These are phyloP conservation scores for Eucalyptus brandiana DNA, from an alignment of 345 rosid genomes.

Conservation along the genomic window DNA sequence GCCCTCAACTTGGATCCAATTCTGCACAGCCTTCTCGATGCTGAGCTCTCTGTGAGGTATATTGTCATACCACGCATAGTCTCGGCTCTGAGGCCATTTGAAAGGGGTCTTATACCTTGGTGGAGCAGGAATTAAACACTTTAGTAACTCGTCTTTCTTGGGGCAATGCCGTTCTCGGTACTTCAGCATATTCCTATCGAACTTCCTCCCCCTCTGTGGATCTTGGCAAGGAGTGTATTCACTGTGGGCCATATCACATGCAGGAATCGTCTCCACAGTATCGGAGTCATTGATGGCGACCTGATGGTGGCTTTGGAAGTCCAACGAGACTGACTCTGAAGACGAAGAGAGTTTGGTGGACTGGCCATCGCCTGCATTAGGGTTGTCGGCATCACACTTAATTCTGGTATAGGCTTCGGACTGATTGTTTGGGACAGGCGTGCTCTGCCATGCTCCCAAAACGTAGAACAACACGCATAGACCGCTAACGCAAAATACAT, in stretches of 20 bases:
- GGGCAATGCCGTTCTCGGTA: conserved; percentile 97
- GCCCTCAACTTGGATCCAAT: conserved; percentile 94
- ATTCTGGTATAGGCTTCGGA: conserved; percentile 17
- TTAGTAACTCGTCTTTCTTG: conserved; percentile 46
- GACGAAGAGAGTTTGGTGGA: conserved; percentile 7
- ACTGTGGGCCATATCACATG: conserved; percentile 63
- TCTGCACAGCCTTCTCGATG: conserved; percentile 94
- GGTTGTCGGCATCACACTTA: conserved; percentile 22
- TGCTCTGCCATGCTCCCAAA: conserved; percentile 82
- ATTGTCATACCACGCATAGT: conserved; percentile 91
- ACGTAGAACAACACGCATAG: conserved; percentile 76
- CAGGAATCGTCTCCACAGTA: conserved; percentile 27
- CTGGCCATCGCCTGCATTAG: conserved; percentile 1
- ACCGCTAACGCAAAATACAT: conserved; percentile 66
- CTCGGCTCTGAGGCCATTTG: conserved; percentile 97
- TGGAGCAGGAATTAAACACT: conserved; percentile 85
- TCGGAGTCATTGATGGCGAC: conserved; percentile 21
- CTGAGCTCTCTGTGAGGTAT: conserved; percentile 94
- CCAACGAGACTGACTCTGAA: conserved; percentile 16
- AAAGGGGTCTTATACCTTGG: conserved; percentile 92
- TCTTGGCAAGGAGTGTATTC: conserved; percentile 92
- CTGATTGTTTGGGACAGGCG: conserved; percentile 14
- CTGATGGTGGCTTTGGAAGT: conserved; percentile 74
- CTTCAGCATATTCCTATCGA: conserved; percentile 70
- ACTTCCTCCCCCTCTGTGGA: conserved; percentile 58